These are phyloP conservation scores for Pueraria montana DNA, from an alignment of 306 rosid species.

Conservation along the genomic window DNA sequence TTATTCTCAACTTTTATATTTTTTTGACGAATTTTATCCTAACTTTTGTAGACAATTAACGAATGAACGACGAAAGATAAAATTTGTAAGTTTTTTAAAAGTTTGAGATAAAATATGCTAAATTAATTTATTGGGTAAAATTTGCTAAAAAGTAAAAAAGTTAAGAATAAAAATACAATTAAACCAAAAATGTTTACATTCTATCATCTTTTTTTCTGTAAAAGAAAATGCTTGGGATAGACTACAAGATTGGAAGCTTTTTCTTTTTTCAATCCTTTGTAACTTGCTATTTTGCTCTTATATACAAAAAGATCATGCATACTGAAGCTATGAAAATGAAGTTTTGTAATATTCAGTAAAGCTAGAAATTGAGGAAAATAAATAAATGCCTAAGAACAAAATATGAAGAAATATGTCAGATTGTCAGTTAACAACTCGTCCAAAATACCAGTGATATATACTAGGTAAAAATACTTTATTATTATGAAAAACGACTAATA, in stretches of 20 bases:
- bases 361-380: background rate
- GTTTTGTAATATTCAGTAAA: background rate
- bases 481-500: background rate
- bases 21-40: too few species aligned
- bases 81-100: too few species aligned
- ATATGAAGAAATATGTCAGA: background rate
- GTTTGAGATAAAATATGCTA: too few species aligned
- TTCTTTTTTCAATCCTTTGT: background rate
- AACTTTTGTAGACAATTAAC: too few species aligned
- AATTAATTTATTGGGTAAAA: too few species aligned
- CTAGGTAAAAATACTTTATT: background rate
- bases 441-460: background rate
- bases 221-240: background rate
- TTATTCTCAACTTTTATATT: too few species aligned
- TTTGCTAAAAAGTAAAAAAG: too few species aligned
- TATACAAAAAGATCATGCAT: background rate
- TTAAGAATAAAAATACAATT: too few species aligned
- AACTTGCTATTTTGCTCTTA: background rate
- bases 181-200: background rate
- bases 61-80: too few species aligned
- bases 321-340: background rate
- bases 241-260: background rate
- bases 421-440: background rate
- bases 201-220: background rate
- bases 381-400: background rate